Base-by-base conservation (phyloP, 306 rosid genomes). In the Begonia fuchsioides region DNA sequence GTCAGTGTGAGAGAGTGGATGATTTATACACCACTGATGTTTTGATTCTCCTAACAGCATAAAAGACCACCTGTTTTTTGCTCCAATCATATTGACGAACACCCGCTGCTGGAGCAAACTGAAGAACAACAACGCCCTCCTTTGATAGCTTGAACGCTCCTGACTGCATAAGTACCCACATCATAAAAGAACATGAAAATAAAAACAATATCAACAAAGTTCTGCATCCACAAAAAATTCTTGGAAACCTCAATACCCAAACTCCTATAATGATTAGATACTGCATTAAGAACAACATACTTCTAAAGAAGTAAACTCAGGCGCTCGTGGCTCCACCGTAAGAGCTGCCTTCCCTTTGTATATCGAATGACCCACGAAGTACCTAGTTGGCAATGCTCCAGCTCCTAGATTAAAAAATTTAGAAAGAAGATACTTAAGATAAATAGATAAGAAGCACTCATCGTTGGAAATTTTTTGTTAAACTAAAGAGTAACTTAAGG, bases 321-420 rank as follows among this genome's bases (percentile, higher is more conserved):
- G 98, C 15, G 93, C 83, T 57, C 69, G 69, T 43, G 98, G 96
- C 70, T 81, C 78, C 38, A 85, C 65, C 2, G 94, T 73, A 45
- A 90, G 93, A 12, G 87, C 96, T 39, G 98, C 87, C 69, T 90
- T 90, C 59, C 98, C 98, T 69, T 90, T 90, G 75, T 85, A 90
- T 71, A 90, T 75, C 4, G 98, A 85, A 70, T 79, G 93, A 51
- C 87, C 81, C 52, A 90, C 98, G 68, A 62, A 90, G 69, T 63
- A 81, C 76, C 67, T 90, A 38, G 95, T 76, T 47, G 86, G 80
- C 56, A 56, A 53, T 52, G 69, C 70, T 63, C 75, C 63, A 44
- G 52, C 79, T 53, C 50, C 92, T 76, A 49, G 56, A 67, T 59
- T 60, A 39, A 61, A 59, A 52, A 14, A 26, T 12, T n/a, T 10